phyloP scores from a whole-genome alignment of 1,139 yeast species.

The Nakaseomyces nivariensis region DNA sequence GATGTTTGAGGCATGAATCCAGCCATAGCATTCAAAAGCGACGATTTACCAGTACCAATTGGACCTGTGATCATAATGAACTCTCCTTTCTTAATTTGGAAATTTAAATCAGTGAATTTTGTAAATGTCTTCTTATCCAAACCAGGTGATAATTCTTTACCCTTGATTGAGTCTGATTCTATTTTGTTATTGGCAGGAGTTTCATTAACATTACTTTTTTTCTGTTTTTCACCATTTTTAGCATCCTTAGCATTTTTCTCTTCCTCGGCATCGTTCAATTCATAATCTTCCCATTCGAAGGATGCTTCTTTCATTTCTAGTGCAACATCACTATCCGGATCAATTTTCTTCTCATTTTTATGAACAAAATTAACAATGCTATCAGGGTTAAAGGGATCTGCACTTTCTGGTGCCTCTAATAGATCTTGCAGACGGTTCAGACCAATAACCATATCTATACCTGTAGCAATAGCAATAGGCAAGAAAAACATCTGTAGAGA shows the following conservation, averaged over 20 bases:
- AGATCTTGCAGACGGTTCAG: constrained; percentile 48
- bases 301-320: constrained; percentile 42
- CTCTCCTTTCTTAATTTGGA: constrained; percentile 35
- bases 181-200: constrained; percentile 17
- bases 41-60: constrained; percentile 43
- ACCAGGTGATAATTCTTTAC: constrained; percentile 4
- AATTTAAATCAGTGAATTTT: constrained; percentile 37
- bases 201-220: constrained; percentile 11
- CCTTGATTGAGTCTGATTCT: constrained; percentile 10
- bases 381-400: constrained; percentile 27
- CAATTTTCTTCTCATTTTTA: constrained; percentile 2
- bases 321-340: constrained; percentile 27
- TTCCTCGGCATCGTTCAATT: constrained; percentile 26
- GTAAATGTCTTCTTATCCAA: constrained; percentile 18
- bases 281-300: constrained; percentile 58
- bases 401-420: constrained; percentile 35
- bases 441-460: constrained; percentile 63
- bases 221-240: constrained; percentile 21
- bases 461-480: constrained; percentile 47
- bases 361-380: neutral
- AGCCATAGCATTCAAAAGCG: constrained; percentile 39
- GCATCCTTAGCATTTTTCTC: constrained; percentile 18
- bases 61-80: constrained; percentile 41
- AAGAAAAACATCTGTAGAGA: constrained; percentile 64
- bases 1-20: constrained; percentile 39